Evolutionary conservation across 768 basidiomycete species (phyloP).

Genomic region (Podaxis rugospora): DNA sequence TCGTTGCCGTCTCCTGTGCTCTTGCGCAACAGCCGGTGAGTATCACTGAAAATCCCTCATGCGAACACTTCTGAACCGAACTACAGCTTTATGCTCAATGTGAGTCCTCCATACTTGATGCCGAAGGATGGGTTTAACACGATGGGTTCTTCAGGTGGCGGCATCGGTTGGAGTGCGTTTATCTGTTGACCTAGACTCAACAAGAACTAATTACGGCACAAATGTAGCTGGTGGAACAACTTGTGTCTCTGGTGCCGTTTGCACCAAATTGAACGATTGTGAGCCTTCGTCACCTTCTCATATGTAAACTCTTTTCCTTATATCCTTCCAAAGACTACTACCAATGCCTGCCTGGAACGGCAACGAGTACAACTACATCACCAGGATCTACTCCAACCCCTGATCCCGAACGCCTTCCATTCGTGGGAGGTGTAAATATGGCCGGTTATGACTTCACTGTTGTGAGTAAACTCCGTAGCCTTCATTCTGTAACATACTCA

Average conservation of each 20-base stretch:
- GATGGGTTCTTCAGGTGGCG: background rate
- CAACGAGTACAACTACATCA: conserved; percentile 17
- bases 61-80: background rate
- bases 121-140: background rate
- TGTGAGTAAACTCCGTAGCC: conserved; percentile 19
- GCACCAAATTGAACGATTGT: conserved; percentile 30
- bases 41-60: background rate
- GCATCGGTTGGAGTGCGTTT: conserved; percentile 6
- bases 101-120: background rate
- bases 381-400: conserved; percentile 17
- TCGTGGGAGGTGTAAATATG: conserved; percentile 45
- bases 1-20: conserved; percentile 13
- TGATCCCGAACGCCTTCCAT: conserved; percentile 23
- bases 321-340: conserved; percentile 24
- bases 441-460: conserved; percentile 45
- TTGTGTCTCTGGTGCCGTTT: conserved; percentile 31
- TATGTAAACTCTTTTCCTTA: background rate
- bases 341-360: conserved; percentile 30
- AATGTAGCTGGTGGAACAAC: conserved; percentile 26
- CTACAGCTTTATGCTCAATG: conserved; percentile 6
- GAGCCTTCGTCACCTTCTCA: background rate
- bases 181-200: background rate
- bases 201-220: background rate
- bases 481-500: background rate
- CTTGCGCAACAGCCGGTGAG: conserved; percentile 23